phyloP scores from a whole-genome alignment of 768 basidiomycete genomes.

The Lactarius hengduanensis region DNA sequence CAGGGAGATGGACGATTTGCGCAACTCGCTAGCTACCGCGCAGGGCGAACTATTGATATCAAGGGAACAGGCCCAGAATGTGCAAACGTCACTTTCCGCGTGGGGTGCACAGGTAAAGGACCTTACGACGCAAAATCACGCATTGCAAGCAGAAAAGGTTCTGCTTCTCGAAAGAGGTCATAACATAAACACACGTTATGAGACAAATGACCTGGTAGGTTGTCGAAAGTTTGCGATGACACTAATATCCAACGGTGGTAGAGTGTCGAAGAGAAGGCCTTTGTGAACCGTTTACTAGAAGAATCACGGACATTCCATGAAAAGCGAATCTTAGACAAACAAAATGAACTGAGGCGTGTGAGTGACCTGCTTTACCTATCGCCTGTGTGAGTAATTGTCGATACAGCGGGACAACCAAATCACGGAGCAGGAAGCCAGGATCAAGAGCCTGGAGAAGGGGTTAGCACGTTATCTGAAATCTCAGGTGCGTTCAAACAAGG shows the following conservation, averaged over 20 bases:
- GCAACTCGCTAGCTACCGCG: slow-evolving; percentile 20
- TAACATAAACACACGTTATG: slow-evolving; percentile 35
- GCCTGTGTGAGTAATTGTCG: background rate
- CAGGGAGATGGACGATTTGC: slow-evolving; percentile 25
- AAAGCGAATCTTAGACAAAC: slow-evolving; percentile 36
- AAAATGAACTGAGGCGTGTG: slow-evolving; percentile 39
- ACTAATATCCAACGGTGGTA: slow-evolving; percentile 18
- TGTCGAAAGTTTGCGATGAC: background rate
- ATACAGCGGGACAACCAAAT: slow-evolving; percentile 37
- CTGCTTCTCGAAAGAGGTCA: slow-evolving; percentile 30
- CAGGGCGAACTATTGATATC: slow-evolving; percentile 27
- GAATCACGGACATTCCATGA: slow-evolving; percentile 37
- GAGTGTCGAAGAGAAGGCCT: slow-evolving; percentile 36
- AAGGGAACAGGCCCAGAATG: slow-evolving; percentile 28
- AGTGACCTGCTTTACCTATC: slow-evolving; percentile 6
- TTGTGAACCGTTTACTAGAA: slow-evolving; percentile 35
- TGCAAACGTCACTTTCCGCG: slow-evolving; percentile 29
- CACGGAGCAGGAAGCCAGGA: slow-evolving; percentile 34
- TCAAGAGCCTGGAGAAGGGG: slow-evolving; percentile 34
- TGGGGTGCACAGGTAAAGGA: slow-evolving; percentile 30
- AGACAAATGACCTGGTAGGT: slow-evolving; percentile 35
- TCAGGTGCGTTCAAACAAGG: slow-evolving; percentile 25
- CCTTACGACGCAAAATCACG: slow-evolving; percentile 29
- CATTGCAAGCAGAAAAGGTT: slow-evolving; percentile 31
- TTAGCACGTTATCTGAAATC: slow-evolving; percentile 35